These are phyloP conservation scores for Hylodesmum podocarpum DNA, from an alignment of 306 rosid genomes.

Conservation along the genomic window DNA sequence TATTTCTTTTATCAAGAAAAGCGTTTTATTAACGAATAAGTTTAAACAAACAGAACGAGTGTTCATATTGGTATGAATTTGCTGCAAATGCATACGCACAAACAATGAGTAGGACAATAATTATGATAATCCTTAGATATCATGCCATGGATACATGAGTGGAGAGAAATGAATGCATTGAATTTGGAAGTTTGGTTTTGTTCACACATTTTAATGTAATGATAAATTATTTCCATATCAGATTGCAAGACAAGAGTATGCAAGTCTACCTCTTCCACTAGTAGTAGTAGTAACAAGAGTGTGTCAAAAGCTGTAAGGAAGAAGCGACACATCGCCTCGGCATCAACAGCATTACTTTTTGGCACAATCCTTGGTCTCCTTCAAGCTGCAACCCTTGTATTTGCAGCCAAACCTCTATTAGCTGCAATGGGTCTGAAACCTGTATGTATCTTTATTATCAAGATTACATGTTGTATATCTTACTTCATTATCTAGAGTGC, in stretches of 20 bases:
- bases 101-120: neutral
- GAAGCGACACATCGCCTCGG: conserved; percentile 75
- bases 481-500: neutral
- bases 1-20: too few relatives aligned
- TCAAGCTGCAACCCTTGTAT: conserved; percentile 70
- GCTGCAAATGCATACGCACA: neutral
- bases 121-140: neutral
- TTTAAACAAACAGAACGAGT: too few relatives aligned
- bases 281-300: conserved; percentile 20
- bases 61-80: neutral
- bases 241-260: conserved; percentile 29
- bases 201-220: neutral
- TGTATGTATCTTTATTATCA: conserved; percentile 46
- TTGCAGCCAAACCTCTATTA: conserved; percentile 70
- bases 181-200: neutral
- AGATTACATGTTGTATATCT: neutral
- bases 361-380: conserved; percentile 77
- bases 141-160: neutral
- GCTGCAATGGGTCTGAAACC: conserved; percentile 80
- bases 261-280: conserved; percentile 26
- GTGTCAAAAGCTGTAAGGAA: conserved; percentile 40
- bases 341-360: conserved; percentile 90
- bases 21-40: too few relatives aligned
- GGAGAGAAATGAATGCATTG: neutral
- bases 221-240: conserved; percentile 24